A percentile compares a stretch with the other conserved stretches of the same genome.
phyloP scores from a whole-genome alignment of 371 early-diverging fungal genomes.

The Coemansia sp. region DNA sequence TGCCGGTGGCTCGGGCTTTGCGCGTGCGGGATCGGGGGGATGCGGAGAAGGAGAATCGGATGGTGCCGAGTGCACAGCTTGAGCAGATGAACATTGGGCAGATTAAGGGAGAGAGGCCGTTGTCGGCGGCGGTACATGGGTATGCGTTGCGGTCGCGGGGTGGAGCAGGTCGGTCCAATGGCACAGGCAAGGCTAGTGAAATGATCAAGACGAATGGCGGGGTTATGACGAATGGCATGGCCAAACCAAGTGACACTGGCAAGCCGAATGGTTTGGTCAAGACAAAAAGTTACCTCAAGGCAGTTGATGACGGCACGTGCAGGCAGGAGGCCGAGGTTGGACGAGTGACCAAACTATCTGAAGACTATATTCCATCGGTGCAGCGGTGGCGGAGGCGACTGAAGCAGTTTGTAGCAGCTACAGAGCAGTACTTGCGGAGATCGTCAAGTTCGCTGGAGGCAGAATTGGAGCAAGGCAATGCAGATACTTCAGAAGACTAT shows the following conservation, averaged over 20 bases:
- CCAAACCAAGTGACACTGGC: too few species aligned
- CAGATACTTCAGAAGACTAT: neutral
- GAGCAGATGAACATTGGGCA: too few species aligned
- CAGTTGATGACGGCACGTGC: neutral
- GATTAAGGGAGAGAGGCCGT: neutral
- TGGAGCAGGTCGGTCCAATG: neutral
- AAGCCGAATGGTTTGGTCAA: too few species aligned
- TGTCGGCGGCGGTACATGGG: conserved; percentile 3
- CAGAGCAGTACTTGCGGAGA: conserved; percentile 20
- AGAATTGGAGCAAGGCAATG: conserved; percentile 5
- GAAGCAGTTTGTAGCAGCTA: conserved; percentile 23
- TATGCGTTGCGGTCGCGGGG: conserved; percentile 28
- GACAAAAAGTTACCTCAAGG: neutral
- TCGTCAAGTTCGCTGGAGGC: conserved; percentile 20
- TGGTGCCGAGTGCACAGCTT: neutral
- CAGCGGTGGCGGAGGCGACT: conserved; percentile 36
- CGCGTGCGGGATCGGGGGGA: conserved; percentile 9
- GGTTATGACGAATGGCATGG: neutral
- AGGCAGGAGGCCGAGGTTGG: conserved; percentile 31
- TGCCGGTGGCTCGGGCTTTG: neutral
- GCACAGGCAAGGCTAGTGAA: conserved; percentile 6
- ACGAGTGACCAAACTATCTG: conserved; percentile 39
- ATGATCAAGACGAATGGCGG: neutral
- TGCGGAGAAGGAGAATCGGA: conserved; percentile 28
- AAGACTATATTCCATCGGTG: conserved; percentile 39